Evolutionary conservation across 345 rosid species (phyloP).

Genomic region (Gossypium bickii): DNA sequence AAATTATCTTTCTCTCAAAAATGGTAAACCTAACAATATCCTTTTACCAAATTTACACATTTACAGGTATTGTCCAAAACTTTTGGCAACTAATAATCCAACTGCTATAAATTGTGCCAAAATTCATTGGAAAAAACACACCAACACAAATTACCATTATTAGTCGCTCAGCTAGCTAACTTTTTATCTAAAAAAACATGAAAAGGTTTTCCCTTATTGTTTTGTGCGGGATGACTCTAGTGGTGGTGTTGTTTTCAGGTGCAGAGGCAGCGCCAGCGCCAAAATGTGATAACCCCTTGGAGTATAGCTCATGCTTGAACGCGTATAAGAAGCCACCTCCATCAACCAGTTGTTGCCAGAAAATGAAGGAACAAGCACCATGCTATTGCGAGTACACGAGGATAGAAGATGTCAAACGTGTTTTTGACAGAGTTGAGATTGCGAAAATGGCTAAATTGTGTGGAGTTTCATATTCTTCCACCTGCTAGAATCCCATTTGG

Average conservation of each 20-base stretch:
- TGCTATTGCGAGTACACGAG: background rate
- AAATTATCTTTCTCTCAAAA: too few relatives aligned
- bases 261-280: constrained; percentile 26
- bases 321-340: background rate
- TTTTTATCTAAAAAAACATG: background rate
- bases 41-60: too few relatives aligned
- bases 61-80: too few relatives aligned
- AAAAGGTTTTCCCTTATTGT: background rate
- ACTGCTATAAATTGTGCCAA: too few relatives aligned
- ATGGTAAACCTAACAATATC: too few relatives aligned
- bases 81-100: too few relatives aligned
- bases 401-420: background rate
- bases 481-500: background rate
- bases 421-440: background rate
- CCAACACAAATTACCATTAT: too few relatives aligned
- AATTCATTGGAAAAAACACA: too few relatives aligned
- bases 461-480: background rate
- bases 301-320: constrained; percentile 23
- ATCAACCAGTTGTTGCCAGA: background rate
- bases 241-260: background rate
- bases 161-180: too few relatives aligned
- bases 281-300: constrained; percentile 30
- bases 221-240: background rate
- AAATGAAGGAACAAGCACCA: background rate
- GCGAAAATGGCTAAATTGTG: background rate